Percentiles rank a stretch among this genome's conserved stretches.
These are phyloP conservation scores for Lolium perenne DNA, from an alignment of 176 grass and related monocot species.

Conservation along the genomic window DNA sequence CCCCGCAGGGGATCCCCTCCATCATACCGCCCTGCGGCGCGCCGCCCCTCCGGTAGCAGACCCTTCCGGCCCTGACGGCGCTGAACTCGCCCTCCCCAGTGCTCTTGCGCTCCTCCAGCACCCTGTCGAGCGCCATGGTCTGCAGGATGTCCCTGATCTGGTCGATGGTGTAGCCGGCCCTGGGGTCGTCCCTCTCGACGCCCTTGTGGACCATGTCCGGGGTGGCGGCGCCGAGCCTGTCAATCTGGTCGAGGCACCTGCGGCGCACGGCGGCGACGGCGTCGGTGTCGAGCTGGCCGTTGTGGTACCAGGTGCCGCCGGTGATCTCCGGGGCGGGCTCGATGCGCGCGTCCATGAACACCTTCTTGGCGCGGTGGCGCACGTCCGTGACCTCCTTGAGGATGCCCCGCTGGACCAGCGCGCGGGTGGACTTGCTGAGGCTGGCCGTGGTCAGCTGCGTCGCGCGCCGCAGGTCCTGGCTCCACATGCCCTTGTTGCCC, in stretches of 20 bases:
- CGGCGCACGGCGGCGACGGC: constrained; percentile 52
- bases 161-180: constrained; percentile 26
- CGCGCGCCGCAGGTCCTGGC: constrained; percentile 30
- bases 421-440: constrained; percentile 27
- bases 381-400: constrained; percentile 60
- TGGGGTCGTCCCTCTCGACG: constrained; percentile 39
- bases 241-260: constrained; percentile 56
- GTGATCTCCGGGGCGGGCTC: constrained; percentile 62
- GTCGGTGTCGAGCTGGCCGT: constrained; percentile 55
- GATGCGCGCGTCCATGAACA: constrained; percentile 67
- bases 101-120: constrained; percentile 69
- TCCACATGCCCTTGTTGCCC: constrained; percentile 64
- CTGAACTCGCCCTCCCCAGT: constrained; percentile 58
- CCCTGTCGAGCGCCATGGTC: constrained; percentile 67
- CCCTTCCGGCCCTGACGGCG: constrained; percentile 40
- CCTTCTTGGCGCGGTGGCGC: constrained; percentile 57
- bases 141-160: constrained; percentile 58
- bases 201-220: constrained; percentile 47
- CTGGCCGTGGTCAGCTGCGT: neutral
- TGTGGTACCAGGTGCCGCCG: constrained; percentile 66
- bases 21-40: constrained; percentile 44
- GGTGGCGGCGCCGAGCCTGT: constrained; percentile 48
- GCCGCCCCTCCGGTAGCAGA: constrained; percentile 50
- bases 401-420: constrained; percentile 28
- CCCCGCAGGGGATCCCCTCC: constrained; percentile 66